Percentiles rank a stretch among this genome's conserved stretches.
Conservation (phyloP, 805 yeast genomes). For the Saccharomycopsis sp. region DNA sequence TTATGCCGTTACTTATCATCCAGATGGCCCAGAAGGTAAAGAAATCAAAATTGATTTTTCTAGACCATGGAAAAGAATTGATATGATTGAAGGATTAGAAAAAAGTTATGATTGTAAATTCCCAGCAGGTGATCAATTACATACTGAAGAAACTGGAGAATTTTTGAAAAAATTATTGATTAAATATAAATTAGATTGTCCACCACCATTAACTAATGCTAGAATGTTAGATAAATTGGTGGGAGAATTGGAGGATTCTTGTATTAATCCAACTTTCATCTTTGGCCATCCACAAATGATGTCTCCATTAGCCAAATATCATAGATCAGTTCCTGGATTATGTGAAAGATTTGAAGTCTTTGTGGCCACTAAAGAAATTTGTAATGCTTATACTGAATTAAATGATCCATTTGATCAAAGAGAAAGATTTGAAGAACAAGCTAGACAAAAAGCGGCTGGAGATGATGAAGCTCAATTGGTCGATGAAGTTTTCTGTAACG, state of each 20-base stretch:
- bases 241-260: constrained; percentile 90
- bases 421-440: constrained; percentile 53
- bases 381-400: constrained; percentile 95
- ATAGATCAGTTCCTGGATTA: constrained; percentile 77
- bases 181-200: constrained; percentile 76
- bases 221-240: constrained; percentile 98
- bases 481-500: constrained; percentile 58
- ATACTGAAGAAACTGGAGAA: constrained; percentile 81
- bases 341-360: constrained; percentile 98
- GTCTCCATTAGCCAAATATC: constrained; percentile 98
- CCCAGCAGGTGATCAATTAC: constrained; percentile 97
- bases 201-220: constrained; percentile 90
- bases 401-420: constrained; percentile 72
- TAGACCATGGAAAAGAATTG: constrained; percentile 97
- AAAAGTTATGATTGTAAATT: constrained; percentile 73
- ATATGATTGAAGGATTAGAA: constrained; percentile 95
- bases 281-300: constrained; percentile 99
- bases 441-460: constrained; percentile 33
- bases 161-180: constrained; percentile 74
- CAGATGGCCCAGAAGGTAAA: constrained; percentile 84
- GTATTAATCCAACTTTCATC: constrained; percentile 95
- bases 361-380: constrained; percentile 90
- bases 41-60: constrained; percentile 74
- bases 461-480: constrained; percentile 41
- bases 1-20: constrained; percentile 81